phyloP scores from a whole-genome alignment of 306 rosid genomes.

The Dalbergia cochinchinensis region DNA sequence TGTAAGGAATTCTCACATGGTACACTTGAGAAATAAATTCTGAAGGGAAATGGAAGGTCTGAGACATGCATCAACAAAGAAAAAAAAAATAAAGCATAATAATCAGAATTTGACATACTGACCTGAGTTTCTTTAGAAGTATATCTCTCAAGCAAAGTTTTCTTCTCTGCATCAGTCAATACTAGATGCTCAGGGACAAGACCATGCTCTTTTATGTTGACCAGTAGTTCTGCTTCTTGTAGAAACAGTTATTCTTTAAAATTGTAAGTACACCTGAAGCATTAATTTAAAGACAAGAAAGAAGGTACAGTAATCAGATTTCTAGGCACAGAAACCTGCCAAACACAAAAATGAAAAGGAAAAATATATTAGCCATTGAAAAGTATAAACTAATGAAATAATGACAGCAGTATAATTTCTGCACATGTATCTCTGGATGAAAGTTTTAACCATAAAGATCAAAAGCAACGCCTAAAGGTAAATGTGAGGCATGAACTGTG shows the following conservation, averaged over 20 bases:
- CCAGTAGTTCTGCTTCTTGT: conserved; percentile 81
- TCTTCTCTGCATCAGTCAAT: conserved; percentile 71
- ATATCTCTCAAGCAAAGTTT: conserved; percentile 83
- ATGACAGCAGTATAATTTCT: neutral
- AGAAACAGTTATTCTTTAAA: conserved; percentile 10
- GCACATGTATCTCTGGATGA: neutral
- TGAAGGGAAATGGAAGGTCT: neutral
- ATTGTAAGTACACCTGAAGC: neutral
- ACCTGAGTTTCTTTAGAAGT: conserved; percentile 92
- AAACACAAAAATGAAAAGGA: neutral
- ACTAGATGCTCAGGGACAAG: conserved; percentile 83
- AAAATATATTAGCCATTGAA: neutral
- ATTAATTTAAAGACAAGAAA: neutral
- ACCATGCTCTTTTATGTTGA: conserved; percentile 72
- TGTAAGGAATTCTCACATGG: neutral
- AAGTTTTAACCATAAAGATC: neutral
- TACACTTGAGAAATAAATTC: neutral
- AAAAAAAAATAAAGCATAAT: neutral
- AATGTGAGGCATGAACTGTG: neutral
- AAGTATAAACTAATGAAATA: neutral
- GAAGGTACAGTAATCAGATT: neutral
- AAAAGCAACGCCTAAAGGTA: neutral
- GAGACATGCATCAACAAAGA: neutral
- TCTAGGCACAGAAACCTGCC: neutral
- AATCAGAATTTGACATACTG: conserved; percentile 17